Evolutionary conservation across 345 rosid species (phyloP), one percentile per base, ranked within the genome.

Genomic region (Orychophragmus violaceus): DNA sequence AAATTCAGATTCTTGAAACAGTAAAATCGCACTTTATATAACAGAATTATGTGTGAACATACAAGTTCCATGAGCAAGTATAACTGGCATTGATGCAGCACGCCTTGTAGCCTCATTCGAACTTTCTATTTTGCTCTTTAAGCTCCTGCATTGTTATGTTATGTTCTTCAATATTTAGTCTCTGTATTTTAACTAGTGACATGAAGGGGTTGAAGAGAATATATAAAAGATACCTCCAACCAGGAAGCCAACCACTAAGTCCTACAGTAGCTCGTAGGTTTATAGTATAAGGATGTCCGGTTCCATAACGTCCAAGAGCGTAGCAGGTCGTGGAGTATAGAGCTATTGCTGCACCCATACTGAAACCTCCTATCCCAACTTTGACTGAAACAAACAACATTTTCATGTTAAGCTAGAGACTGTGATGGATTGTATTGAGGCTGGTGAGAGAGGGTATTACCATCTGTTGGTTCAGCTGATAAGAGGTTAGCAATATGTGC

Each of bases 341-440:
- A 41, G 91, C 85, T 22, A 66, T 70, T 54, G 96, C 90, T 54
- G 92, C 88, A 70, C 92, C 92, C 90, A 88, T 86, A 57, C 96
- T 86, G 77, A 88, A 88, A 51, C 96, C 96, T 54, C 91, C 91
- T 37, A 88, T 73, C 41, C 90, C 92, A 61, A 82, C 77, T 76
- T 71, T 78, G 64, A 82, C 84, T 82, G 72, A 56, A 6, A 69
- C 36, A 67, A 68, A 68, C 50, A 5, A 12, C 12, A 60, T 16
- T 46, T 32, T 46, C 46, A 73, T 51, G 62, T 42, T 59, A 59
- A 30, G 77, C 28, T 59, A 18, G n/a, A 66, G 52, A 52, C 16
- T 60, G 2, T 8, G 32, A 64, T 54, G 22, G 2, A 11, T 10
- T 16, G 16, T 22, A 7, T 23, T 7, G 21, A 58, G 16, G 37